A percentile compares a stretch with the other conserved stretches of the same genome.
These are phyloP conservation scores for Volutella citrinella DNA, from an alignment of 2,329 filamentous ascomycete species.

Conservation along the genomic window DNA sequence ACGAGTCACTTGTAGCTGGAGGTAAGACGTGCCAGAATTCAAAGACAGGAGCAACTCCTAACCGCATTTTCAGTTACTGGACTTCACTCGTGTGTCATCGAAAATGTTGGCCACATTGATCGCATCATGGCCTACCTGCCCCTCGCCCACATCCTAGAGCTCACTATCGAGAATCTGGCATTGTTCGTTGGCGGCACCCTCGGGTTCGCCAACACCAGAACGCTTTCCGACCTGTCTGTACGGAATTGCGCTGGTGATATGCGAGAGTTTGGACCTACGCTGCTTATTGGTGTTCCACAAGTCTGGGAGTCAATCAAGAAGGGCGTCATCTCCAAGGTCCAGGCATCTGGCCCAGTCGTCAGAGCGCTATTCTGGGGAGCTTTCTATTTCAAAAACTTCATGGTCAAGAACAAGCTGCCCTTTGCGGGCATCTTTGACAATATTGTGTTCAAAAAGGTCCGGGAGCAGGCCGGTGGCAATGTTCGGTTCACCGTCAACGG, in stretches of 20 bases:
- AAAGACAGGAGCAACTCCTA: too few species aligned
- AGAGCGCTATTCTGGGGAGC: conserved; percentile 76
- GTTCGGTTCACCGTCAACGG: conserved; percentile 91
- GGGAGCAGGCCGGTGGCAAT: conserved; percentile 80
- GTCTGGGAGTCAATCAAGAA: conserved; percentile 98
- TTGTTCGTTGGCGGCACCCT: conserved; percentile 85
- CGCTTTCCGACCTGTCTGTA: conserved; percentile 79
- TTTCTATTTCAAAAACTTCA: conserved; percentile 54
- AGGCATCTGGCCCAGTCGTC: conserved; percentile 62
- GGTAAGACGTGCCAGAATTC: conserved; percentile 41
- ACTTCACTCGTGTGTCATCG: conserved; percentile 71
- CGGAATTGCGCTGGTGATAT: conserved; percentile 92
- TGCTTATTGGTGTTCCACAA: conserved; percentile 90
- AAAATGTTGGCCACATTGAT: conserved; percentile 73
- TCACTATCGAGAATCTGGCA: conserved; percentile 87
- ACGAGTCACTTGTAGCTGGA: conserved; percentile 74
- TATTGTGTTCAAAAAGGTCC: conserved; percentile 86
- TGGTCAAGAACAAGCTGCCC: conserved; percentile 58
- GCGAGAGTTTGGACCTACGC: conserved; percentile 80
- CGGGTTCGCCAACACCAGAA: conserved; percentile 87
- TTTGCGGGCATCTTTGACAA: conserved; percentile 71
- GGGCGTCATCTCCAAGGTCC: conserved; percentile 77
- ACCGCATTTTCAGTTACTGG: conserved; percentile 59
- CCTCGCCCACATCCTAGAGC: conserved; percentile 92
- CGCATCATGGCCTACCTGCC: conserved; percentile 86